Evolutionary conservation across 129 eudicot species (phyloP), one percentile per base, ranked within the genome.

Genomic region (Tanacetum coccineum): DNA sequence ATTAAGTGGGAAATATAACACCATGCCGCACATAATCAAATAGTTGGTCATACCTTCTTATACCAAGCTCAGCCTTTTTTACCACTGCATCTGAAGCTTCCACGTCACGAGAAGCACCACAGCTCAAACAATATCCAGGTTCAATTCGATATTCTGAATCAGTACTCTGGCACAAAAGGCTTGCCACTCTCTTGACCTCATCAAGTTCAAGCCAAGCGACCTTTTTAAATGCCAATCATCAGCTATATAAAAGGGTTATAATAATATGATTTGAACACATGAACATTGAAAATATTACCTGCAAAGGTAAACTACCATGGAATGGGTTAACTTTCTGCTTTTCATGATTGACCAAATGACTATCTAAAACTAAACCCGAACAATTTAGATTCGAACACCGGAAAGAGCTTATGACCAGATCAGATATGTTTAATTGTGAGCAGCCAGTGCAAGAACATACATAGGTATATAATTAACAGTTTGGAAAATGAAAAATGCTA

Each of bases 381-480:
- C 98, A 93, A 76, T 74, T 77, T 19, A 75, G 76, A 68, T 82
- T 79, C 17, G 42, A 52, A 75, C 98, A 89, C 56, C 81, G 86
- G 73, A 88, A 86, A 64, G 89, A 81, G 68, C 68, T 79, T 30
- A 86, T 75, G 50, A 86, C 81, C 67, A 93, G 89, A 62, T 93
- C 98, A 48, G 98, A 74, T 9, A 84, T 71, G 81, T 93, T 88
- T 55, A 82, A 26, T 45, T 74, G 71, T 68, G 89, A 74, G 73
- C 96, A 93, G 52, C 92, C 80, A 60, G 73, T 60, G 77, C 98
- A 93, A 45, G 71, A 81, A 67, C 98, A 93, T 50, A 15, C 79
- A 79, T 88, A 93, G 17, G 82, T 77, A 78, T 93, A 93, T 63
- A 42, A 9, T 21, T 63, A 52, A 64, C 20, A 70, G 60, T 1